Base-by-base conservation (phyloP, 2,329 filamentous ascomycete species). In the Xylaria sp. region DNA sequence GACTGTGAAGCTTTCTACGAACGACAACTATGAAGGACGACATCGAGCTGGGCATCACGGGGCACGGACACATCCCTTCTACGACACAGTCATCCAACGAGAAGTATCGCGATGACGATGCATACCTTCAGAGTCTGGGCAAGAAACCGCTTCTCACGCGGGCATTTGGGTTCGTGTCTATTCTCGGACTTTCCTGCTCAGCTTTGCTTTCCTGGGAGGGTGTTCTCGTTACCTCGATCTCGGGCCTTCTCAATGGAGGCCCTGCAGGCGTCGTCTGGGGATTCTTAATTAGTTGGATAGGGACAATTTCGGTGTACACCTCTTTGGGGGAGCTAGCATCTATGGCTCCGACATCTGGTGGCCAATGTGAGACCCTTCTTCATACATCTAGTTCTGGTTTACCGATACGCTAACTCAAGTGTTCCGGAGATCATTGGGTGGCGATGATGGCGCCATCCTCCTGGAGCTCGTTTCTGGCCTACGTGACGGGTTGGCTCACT, bases 221-320 rank as follows among this genome's bases (percentile, higher is more conserved):
- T 41, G 78, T 82, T 2, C 74, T 86, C 46, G 78, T 83, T 67
- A 80, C 80, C 0, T 77, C 79, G 5, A 73, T 78, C 2, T 80
- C 82, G 46, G 79, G 79, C 7, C 78, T 84, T 23, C 71, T 78
- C n/a, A 86, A 87, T 71, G 86, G 86, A 8, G 86, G 86, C 15
- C 83, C 84, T 1, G 85, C 83, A 2, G 86, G 86, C 28, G 79
- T 87, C 12, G 82, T 88, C 49, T 89, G 85, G 80, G 81, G 85
- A 3, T 87, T 83, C 64, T 68, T 87, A 1, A 75, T 85, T 43
- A 82, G 81, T 12, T 85, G 84, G 82, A 73, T 82, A 39, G 85
- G 85, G 3, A 83, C 81, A 70, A 74, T 83, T 36, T 80, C 81
- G 41, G 80, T 85, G 31, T 84, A 83, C 62, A 59, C 67, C 5